Percentiles rank a stretch among this genome's conserved stretches.
phyloP scores from a whole-genome alignment of 306 rosid genomes.

The Carpinus fangiana region DNA sequence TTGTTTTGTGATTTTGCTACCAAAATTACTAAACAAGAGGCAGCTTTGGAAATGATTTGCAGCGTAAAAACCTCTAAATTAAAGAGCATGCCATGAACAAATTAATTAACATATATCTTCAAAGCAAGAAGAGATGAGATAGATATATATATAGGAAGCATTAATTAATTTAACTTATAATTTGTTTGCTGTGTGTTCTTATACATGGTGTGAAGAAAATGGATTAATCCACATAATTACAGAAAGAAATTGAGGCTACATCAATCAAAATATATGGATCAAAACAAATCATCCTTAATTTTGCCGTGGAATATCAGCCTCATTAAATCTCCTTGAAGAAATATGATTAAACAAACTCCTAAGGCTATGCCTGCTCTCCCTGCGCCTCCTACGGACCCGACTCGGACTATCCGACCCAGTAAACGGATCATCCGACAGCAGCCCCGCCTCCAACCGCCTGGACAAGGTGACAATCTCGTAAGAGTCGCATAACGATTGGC shows the following conservation, averaged over 20 bases:
- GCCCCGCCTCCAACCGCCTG: slow-evolving; percentile 62
- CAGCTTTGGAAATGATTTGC: no score
- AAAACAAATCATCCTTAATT: slow-evolving; percentile 19
- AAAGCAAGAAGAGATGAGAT: no score
- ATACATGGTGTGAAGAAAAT: not conserved
- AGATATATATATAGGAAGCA: no score
- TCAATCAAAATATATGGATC: slow-evolving; percentile 1
- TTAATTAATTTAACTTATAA: no score
- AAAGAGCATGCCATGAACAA: no score
- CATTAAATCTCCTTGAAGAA: slow-evolving; percentile 60
- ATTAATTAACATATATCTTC: no score
- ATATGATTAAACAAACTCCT: slow-evolving; percentile 58
- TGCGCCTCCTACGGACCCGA: slow-evolving; percentile 27
- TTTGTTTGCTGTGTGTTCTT: not conserved
- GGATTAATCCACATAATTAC: slow-evolving; percentile 5
- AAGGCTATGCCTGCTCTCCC: slow-evolving; percentile 76
- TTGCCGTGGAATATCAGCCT: slow-evolving; percentile 21
- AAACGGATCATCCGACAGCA: slow-evolving; percentile 47
- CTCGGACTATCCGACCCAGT: slow-evolving; percentile 17
- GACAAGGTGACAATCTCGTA: slow-evolving; percentile 85
- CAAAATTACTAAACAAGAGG: no score
- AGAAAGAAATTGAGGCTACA: not conserved
- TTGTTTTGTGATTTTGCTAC: no score
- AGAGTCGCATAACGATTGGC: slow-evolving; percentile 83
- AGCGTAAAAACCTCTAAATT: no score